Percentiles rank a stretch among this genome's conserved stretches.
These are phyloP conservation scores for Juglanconis juglandina DNA, from an alignment of 2,329 filamentous ascomycete species.

Conservation along the genomic window DNA sequence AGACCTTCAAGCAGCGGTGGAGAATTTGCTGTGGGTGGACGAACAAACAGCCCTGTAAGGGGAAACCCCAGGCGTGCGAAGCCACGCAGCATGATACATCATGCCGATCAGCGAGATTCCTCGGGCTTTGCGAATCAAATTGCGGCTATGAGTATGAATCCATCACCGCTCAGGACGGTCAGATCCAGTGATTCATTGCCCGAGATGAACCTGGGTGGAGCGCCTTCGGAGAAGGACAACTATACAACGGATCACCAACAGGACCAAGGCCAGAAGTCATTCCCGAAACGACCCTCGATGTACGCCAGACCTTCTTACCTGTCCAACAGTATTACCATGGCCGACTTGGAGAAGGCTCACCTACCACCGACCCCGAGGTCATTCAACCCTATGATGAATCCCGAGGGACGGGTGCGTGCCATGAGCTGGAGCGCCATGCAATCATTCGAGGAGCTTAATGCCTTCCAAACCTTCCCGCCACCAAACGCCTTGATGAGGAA, in stretches of 20 bases:
- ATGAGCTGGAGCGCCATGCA: conserved; percentile 27
- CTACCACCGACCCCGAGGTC: conserved; percentile 31
- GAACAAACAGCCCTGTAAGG: neutral
- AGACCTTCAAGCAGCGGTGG: conserved; percentile 6
- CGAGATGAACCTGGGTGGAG: neutral
- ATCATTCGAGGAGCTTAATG: conserved; percentile 21
- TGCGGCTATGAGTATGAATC: neutral
- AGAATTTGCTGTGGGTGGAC: neutral
- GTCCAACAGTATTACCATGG: conserved; percentile 22
- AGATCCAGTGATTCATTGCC: conserved; percentile 4
- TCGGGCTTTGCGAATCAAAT: conserved; percentile 9
- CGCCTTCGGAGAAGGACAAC: neutral
- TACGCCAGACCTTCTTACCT: conserved; percentile 24
- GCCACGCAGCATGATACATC: conserved; percentile 13
- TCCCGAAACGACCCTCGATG: conserved; percentile 11
- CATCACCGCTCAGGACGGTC: conserved; percentile 11
- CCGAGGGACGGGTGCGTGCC: conserved; percentile 22
- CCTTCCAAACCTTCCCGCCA: conserved; percentile 1
- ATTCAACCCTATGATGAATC: conserved; percentile 28
- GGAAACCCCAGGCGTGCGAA: neutral
- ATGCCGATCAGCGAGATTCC: conserved; percentile 10
- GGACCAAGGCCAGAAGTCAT: neutral
- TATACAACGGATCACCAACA: conserved; percentile 1
- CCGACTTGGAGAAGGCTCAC: neutral
- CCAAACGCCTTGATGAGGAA: conserved; percentile 13